A percentile compares a stretch with the other conserved stretches of the same genome.
phyloP scores from a whole-genome alignment of 176 grass and related monocot genomes.

The Echinochloa phyllopogon region DNA sequence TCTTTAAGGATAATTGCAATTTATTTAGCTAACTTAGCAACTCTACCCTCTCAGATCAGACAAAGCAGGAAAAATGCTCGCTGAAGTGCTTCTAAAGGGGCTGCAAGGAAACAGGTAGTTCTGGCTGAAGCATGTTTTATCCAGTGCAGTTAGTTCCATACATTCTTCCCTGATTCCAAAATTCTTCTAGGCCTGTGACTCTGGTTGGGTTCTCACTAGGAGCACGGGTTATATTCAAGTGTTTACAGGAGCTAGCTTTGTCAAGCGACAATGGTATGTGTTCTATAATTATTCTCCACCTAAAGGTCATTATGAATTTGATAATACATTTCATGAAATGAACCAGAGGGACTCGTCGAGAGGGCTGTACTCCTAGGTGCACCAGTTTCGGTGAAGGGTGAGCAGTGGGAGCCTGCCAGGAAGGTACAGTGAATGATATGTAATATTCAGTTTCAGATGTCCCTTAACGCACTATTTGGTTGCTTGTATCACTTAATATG shows the following conservation, averaged over 20 bases:
- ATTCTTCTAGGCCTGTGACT: conserved; percentile 77
- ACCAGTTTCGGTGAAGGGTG: conserved; percentile 81
- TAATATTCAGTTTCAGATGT: background rate
- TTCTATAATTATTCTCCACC: conserved; percentile 13
- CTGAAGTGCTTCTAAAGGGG: conserved; percentile 87
- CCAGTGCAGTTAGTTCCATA: background rate
- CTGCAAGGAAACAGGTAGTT: conserved; percentile 92
- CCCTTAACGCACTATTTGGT: background rate
- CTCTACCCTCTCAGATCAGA: conserved; percentile 66
- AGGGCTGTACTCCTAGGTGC: conserved; percentile 92
- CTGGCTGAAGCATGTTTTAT: conserved; percentile 14
- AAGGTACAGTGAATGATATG: conserved; percentile 52
- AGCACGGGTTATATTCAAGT: conserved; percentile 93
- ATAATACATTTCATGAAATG: conserved; percentile 32
- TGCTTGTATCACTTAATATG: background rate
- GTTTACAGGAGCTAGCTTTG: conserved; percentile 78
- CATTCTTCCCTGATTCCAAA: conserved; percentile 10
- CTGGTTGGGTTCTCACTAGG: conserved; percentile 94
- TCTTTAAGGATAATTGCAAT: background rate
- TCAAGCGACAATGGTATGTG: conserved; percentile 76
- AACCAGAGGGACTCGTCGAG: conserved; percentile 83
- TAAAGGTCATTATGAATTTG: background rate
- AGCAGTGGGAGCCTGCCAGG: conserved; percentile 77
- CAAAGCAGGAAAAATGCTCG: conserved; percentile 95
- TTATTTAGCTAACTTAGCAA: background rate